Evolutionary conservation across 1,139 yeast genomes (phyloP).

Genomic region (Blastobotrys capitulatus): DNA sequence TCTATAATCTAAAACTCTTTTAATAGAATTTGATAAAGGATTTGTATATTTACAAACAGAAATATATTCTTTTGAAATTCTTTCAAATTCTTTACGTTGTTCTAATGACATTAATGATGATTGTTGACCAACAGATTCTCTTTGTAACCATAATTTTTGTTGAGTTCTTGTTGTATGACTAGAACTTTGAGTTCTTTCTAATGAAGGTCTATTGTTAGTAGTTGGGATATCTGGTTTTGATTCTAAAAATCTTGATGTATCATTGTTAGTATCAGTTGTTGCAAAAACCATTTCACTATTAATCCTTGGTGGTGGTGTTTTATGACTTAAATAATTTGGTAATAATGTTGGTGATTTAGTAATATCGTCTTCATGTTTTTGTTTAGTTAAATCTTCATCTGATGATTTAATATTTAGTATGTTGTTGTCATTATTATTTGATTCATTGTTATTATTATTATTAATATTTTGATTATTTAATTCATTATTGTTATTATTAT

Average conservation of each 20-base stretch:
- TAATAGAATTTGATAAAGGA: constrained; percentile 61
- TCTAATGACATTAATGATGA: constrained; percentile 32
- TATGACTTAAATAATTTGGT: constrained; percentile 10
- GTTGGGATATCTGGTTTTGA: neutral
- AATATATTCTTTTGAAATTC: constrained; percentile 66
- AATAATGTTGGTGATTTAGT: neutral
- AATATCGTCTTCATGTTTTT: neutral
- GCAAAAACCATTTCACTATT: constrained; percentile 9
- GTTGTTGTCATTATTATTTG: neutral
- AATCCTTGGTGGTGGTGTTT: constrained; percentile 11
- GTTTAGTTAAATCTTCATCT: constrained; percentile 1
- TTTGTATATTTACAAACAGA: constrained; percentile 64
- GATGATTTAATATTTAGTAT: too few relatives aligned
- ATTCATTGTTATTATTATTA: neutral
- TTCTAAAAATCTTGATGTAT: neutral
- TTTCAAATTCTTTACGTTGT: constrained; percentile 67
- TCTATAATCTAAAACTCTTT: constrained; percentile 32
- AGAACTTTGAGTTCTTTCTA: constrained; percentile 4
- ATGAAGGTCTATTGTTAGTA: constrained; percentile 1
- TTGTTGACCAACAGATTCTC: constrained; percentile 55
- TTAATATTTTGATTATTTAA: neutral
- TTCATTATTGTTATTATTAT: neutral
- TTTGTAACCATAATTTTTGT: constrained; percentile 74
- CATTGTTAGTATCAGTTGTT: constrained; percentile 2
- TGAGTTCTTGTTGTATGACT: constrained; percentile 59